Evolutionary conservation across 169 alveolate genomes (phyloP).

Genomic region (Plasmodium gaboni): DNA sequence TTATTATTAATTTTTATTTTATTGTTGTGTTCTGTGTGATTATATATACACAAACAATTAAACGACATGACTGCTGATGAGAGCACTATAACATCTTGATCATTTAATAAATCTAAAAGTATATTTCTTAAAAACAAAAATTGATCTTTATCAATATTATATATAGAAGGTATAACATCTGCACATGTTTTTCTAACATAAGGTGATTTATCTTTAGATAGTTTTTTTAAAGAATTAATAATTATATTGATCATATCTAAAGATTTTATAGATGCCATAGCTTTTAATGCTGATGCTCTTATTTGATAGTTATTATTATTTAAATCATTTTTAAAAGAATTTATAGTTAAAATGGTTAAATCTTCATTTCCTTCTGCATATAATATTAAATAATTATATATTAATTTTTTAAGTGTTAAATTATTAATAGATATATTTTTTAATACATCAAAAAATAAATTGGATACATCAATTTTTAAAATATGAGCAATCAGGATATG

Average conservation of each 20-base stretch:
- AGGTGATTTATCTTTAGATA: constrained; percentile 88
- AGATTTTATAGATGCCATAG: constrained; percentile 85
- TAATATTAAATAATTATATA: constrained; percentile 83
- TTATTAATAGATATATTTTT: constrained; percentile 84
- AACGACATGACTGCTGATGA: constrained; percentile 83
- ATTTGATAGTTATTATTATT: constrained; percentile 83
- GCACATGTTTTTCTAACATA: constrained; percentile 89
- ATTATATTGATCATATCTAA: constrained; percentile 84
- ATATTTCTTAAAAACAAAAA: constrained; percentile 48
- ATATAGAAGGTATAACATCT: constrained; percentile 84
- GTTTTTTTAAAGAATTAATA: constrained; percentile 80
- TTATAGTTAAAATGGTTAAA: constrained; percentile 83
- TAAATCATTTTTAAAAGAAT: constrained; percentile 88
- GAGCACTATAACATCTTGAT: constrained; percentile 77
- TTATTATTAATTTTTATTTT: no score
- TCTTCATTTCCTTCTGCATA: constrained; percentile 84
- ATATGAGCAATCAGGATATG: constrained; percentile 84
- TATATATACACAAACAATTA: constrained; percentile 35
- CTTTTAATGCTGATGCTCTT: constrained; percentile 87
- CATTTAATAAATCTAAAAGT: constrained; percentile 74
- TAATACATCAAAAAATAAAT: constrained; percentile 85
- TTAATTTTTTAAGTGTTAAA: constrained; percentile 84
- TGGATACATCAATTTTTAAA: constrained; percentile 83
- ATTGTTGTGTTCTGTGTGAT: background rate
- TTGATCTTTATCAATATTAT: constrained; percentile 79